These are phyloP conservation scores for Raffaelea albimanens DNA, from an alignment of 2,329 filamentous ascomycete species.

Conservation along the genomic window DNA sequence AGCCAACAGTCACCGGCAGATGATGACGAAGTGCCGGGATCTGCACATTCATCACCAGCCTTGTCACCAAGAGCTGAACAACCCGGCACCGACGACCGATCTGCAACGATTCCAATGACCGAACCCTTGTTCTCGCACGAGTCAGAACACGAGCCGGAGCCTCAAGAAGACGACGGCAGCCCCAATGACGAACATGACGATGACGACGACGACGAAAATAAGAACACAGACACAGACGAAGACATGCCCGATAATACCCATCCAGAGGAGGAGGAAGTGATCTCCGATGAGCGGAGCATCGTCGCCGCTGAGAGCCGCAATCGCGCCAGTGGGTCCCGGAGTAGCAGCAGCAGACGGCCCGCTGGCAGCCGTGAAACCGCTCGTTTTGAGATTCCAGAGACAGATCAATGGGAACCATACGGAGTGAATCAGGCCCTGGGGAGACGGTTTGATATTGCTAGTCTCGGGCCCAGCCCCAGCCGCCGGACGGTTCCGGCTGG, in stretches of 20 bases:
- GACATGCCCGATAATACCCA: constrained; percentile 7
- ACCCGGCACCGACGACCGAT: constrained; percentile 12
- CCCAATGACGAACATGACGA: constrained; percentile 4
- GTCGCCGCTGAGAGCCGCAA: not conserved
- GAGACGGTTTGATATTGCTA: constrained; percentile 13
- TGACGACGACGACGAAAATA: constrained; percentile 17
- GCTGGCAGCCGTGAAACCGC: constrained; percentile 13
- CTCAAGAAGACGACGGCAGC: constrained; percentile 14
- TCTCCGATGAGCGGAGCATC: too few species aligned
- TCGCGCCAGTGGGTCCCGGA: not conserved
- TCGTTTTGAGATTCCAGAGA: constrained; percentile 3
- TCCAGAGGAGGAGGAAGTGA: too few species aligned
- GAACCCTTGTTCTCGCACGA: constrained; percentile 9
- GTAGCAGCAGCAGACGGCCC: not conserved
- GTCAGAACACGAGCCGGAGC: constrained; percentile 8
- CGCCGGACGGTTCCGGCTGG: not conserved
- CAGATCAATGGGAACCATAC: constrained; percentile 14
- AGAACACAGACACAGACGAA: constrained; percentile 18
- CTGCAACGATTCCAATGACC: constrained; percentile 3
- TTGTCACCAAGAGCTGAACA: constrained; percentile 34
- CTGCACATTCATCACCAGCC: constrained; percentile 29
- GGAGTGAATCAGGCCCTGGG: not conserved
- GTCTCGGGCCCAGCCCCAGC: not conserved
- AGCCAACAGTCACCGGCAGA: not conserved
- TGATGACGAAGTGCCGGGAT: constrained; percentile 1